Evolutionary conservation across 352 stramenopile species (phyloP).

Genomic region (Aphanomyces cochlioides): DNA sequence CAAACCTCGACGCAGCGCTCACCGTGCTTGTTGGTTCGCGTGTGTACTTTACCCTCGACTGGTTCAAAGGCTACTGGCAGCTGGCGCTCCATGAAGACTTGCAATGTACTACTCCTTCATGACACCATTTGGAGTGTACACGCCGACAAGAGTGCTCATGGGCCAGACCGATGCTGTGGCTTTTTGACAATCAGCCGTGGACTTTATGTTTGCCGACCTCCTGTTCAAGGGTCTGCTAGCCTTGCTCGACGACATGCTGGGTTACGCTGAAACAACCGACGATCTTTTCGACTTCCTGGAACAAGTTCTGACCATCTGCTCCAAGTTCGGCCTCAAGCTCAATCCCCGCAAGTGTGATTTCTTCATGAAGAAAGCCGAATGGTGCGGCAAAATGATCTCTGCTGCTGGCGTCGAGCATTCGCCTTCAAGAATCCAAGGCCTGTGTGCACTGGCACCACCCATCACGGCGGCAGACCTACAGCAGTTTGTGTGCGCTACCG

Average conservation of each 20-base stretch:
- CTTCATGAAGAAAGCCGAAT: constrained; percentile 30
- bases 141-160: constrained; percentile 21
- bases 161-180: too few relatives aligned
- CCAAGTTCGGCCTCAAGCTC: constrained; percentile 37
- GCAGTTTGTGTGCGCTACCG: constrained; percentile 35
- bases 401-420: constrained; percentile 29
- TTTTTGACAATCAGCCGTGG: constrained; percentile 5
- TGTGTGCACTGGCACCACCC: constrained; percentile 31
- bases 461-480: constrained; percentile 33
- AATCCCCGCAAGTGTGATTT: constrained; percentile 39
- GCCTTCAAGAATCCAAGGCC: constrained; percentile 32
- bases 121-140: constrained; percentile 37
- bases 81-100: constrained; percentile 30
- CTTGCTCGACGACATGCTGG: constrained; percentile 37
- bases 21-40: constrained; percentile 24
- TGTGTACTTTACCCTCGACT: constrained; percentile 34
- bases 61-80: constrained; percentile 37
- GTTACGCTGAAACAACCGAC: constrained; percentile 25
- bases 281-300: constrained; percentile 30
- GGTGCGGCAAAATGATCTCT: constrained; percentile 34
- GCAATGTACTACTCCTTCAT: constrained; percentile 29
- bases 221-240: constrained; percentile 30
- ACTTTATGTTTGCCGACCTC: constrained; percentile 29
- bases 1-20: constrained; percentile 26
- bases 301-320: constrained; percentile 26